These are phyloP conservation scores for Monilinia fructigena DNA, from an alignment of 2,329 filamentous ascomycete genomes.

Conservation along the genomic window DNA sequence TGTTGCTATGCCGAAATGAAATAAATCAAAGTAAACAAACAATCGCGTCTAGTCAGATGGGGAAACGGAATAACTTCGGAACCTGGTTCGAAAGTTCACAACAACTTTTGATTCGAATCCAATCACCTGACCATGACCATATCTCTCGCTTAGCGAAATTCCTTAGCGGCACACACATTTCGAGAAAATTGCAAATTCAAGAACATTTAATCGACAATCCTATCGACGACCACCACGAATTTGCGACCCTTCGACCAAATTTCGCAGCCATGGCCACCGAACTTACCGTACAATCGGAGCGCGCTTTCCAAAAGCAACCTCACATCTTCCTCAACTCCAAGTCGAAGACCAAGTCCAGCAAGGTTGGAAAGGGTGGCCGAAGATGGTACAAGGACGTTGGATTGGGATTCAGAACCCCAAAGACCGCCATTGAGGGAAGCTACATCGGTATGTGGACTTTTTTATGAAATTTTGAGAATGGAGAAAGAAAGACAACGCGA, in stretches of 20 bases:
- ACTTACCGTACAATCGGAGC: slow-evolving; percentile 99
- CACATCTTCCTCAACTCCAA: slow-evolving; percentile 99
- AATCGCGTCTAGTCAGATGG: slow-evolving; percentile 16
- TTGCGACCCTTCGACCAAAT: slow-evolving; percentile 38
- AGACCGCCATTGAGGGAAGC: slow-evolving; percentile 95
- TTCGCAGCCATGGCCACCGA: slow-evolving; percentile 79
- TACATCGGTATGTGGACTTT: slow-evolving; percentile 85
- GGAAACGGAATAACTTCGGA: slow-evolving; percentile 13
- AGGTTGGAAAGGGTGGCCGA: slow-evolving; percentile 84
- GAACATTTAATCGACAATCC: slow-evolving; percentile 27
- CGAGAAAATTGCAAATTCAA: slow-evolving; percentile 26
- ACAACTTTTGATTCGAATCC: background rate
- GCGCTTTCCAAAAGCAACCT: slow-evolving; percentile 99
- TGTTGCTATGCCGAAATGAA: slow-evolving; percentile 26
- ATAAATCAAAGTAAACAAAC: slow-evolving; percentile 33
- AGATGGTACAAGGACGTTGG: slow-evolving; percentile 99
- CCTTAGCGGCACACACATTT: slow-evolving; percentile 27
- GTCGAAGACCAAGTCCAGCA: slow-evolving; percentile 79
- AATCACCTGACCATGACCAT: slow-evolving; percentile 24
- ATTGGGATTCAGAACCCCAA: slow-evolving; percentile 98
- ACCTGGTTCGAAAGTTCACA: background rate
- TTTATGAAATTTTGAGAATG: slow-evolving; percentile 1
- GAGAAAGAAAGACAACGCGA: background rate
- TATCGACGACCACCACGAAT: slow-evolving; percentile 30
- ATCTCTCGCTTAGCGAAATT: slow-evolving; percentile 24